Evolutionary conservation across 2,329 filamentous ascomycete genomes (phyloP), one percentile per base, ranked within the genome.

Genomic region (Aspergillaceae sp.): DNA sequence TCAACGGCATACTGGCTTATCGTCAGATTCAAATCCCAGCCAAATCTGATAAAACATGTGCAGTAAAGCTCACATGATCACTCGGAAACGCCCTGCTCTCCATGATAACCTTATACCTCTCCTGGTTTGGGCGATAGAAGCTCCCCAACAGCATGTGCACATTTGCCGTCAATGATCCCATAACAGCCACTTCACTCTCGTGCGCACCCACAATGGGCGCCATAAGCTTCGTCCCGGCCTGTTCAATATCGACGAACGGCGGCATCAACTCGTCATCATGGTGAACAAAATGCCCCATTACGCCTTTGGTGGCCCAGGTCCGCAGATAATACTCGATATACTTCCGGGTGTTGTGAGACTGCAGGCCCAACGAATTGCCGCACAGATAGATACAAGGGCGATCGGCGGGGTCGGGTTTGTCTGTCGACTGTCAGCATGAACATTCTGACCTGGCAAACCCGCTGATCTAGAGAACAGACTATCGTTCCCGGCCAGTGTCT

Each of bases 1-100:
- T 90, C 83, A 29, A 92, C 80, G 3, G 86, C 87, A 63, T 90
- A 94, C 78, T 89, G 61, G 10, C 38, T 42, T 5, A 5, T 29
- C 10, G 32, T n/a, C 8, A 32, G 58, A 19, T 19, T 2, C 19
- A 19, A 19, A 19, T 19, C 19, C 19, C 19, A 19, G 19, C 19
- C 19, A 19, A 19, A 19, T 19, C 19, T 19, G 19, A 19, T 19
- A 19, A 19, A 19, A 19, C 19, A 19, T 2, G 19, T 19, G 19
- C 19, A 19, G 19, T 19, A 19, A 1, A 19, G 19, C 76, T 56
- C 73, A 83, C 82, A 65, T 87, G 84, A 60, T 95, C 89, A 64
- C 85, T 90, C 0, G 89, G 90, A 56, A 95, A 95, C 0, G 89
- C 87, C 61, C 89, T 89, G 66, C 86, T 87, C 65, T 95, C 88